Base-by-base conservation (phyloP, 2,329 filamentous ascomycete genomes). In the Trichoderma guizhouense region DNA sequence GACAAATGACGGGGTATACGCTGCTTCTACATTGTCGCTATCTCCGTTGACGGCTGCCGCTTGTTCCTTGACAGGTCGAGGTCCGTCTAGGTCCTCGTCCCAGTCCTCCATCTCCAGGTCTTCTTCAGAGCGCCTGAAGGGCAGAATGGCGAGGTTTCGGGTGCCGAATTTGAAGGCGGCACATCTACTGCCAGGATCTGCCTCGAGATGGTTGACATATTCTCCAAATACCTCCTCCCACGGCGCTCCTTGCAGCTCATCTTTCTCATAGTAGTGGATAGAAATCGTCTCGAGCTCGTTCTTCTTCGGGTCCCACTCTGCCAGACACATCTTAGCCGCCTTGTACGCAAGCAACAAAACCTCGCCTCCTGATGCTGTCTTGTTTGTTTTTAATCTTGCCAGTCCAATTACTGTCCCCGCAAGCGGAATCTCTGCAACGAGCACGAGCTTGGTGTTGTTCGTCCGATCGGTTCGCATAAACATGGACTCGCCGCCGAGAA, bases 221-320 rank as follows among this genome's bases (percentile, higher is more conserved):
- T 92, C 89, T 79, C 89, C 90, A 77, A 97, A 84, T 70, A 92
- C 88, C 67, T 92, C 88, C 65, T 92, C 90, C 92, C 94, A 98
- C 0, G 95, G 95, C 74, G 90, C 92, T 68, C 92, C 90, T 75
- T 92, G 90, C 73, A 95, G 85, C 79, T 97, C 95, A 79, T 98
- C 95, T 80, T 96, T 93, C 81, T 99, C 96, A 83, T 98, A 99
- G 86, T 95, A 98, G 84, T 99, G 96, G 77, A 99, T 95, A 66
- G 95, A 98, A 74, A 96, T 89, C 68, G 95, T 98, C 76, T 92
- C 91, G 76, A 98, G 90, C 66, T 89, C 89, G 81, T 93, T 87
- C 75, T 89, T 90, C 79, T 92, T 90, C 9, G 93, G 90, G 79
- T 98, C 93, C 96, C 96, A 99, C 83, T 98, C 93, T 71, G 97